Base-by-base conservation (phyloP, 2,329 filamentous ascomycete genomes). In the Coniochaeta sp. region DNA sequence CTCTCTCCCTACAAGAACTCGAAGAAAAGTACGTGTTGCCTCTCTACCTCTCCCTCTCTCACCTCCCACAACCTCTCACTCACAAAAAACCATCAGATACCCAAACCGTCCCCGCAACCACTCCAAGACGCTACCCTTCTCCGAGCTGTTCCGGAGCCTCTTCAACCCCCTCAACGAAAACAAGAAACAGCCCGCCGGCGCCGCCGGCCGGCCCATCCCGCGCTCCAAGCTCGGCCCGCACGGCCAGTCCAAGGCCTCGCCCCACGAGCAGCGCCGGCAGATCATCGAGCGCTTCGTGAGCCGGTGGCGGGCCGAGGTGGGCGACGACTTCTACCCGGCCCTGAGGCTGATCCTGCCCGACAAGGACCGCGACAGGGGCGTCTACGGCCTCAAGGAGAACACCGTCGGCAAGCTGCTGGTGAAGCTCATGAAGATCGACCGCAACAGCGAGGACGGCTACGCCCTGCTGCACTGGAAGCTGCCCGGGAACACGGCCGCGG, bases 331-430 rank as follows among this genome's bases (percentile, higher is more conserved):
- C 67, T 98, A 95, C 70, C 95, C 95, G 0, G 93, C 91, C 1
- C 83, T 99, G 73, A 87, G 95, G 22, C 82, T 99, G 55, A 96
- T 98, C 61, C 81, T 97, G 3, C 93, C 93, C 0, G 91, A 96
- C 68, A 96, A 96, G 70, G 95, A 99, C 70, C 86, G 92, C 43
- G 92, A 98, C 68, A 85, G 95, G 56, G 89, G 89, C 19, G 92
- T 96, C 79, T 99, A 98, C 69, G 91, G 93, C 0, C 79, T 99
- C 44, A 98, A 98, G 71, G 95, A 99, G 77, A 93, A 89, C 71
- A 85, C 88, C 6, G 92, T 99, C 62, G 93, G 89, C 11, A 96
- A 92, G 70, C 77, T 98, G 22, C 79, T 98, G n/a, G 90, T 97
- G 61, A 93, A 92, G 70, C 82, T 96, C 43, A 89, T 96, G 80